Evolutionary conservation across 2,329 filamentous ascomycete genomes (phyloP), one percentile per base, ranked within the genome.

Genomic region (Ophiocordyceps sinensis): DNA sequence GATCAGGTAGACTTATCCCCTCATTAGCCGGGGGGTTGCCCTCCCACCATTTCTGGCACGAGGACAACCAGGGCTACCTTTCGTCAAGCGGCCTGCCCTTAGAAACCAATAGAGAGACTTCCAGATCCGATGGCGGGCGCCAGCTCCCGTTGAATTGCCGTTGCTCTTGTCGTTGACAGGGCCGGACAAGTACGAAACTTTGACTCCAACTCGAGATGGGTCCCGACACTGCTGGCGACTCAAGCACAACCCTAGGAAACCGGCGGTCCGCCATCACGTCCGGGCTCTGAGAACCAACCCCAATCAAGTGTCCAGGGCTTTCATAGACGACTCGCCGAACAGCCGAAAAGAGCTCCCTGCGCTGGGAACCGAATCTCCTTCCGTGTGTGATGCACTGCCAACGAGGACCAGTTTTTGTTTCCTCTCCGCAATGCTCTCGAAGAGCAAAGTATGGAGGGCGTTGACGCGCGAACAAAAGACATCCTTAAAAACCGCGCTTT

Each of bases 341-440:
- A 3, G 28, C 5, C 23, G 23, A 26, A 26, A 23, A 26, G 23
- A 26, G 38, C 39, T 15, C 28, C 13, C 10, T 34, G 17, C 23
- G 31, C 36, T 35, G 28, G 28, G 12, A 42, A 34, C 12, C 3
- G 23, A 36, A 42, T 21, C 64, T 77, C 75, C 81, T 77, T 88
- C 84, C 71, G 80, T 86, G 56, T 79, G 83, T 75, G 58, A 68
- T 73, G 82, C 85, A 85, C 75, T 80, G 76, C 80, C 83, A 79
- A 84, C 82, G 61, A 70, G 80, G 85, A 94, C 81, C 78, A 67
- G 85, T 91, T 87, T 95, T 94, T 94, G 82, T 68, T 82, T 88
- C 81, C 83, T 79, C 82, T 78, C 77, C 77, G 54, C 54, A 57
- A 51, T 47, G 29, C 53, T 53, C 51, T 46, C 37, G 32, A 41